phyloP scores from a whole-genome alignment of 352 stramenopile species.

The Phytophthora syringae region DNA sequence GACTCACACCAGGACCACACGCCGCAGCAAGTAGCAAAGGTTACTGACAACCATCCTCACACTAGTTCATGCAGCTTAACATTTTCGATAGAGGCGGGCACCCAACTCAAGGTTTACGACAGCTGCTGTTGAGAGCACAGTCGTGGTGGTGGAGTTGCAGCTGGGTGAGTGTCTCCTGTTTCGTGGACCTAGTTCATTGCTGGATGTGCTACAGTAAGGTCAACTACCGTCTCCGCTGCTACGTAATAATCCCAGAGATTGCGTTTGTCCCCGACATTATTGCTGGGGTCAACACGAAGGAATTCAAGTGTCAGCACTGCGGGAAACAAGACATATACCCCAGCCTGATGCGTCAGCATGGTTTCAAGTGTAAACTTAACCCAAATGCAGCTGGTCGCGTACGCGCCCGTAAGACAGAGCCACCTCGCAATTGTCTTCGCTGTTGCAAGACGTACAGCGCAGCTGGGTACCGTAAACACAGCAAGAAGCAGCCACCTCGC shows the following conservation, averaged over 20 bases:
- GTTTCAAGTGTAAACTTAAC: background rate
- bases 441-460: background rate
- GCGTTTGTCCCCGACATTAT: slow-evolving; percentile 3
- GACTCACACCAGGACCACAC: background rate
- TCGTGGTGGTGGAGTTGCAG: background rate
- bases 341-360: background rate
- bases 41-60: no score
- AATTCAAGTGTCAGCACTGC: background rate
- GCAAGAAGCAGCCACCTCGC: no score
- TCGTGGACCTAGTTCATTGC: background rate
- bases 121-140: background rate
- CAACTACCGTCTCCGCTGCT: slow-evolving; percentile 4
- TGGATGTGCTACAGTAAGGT: background rate
- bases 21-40: no score
- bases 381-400: background rate
- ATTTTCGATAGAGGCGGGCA: background rate
- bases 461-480: no score
- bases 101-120: background rate
- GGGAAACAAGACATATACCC: background rate
- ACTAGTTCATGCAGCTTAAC: no score
- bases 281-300: slow-evolving; percentile 2
- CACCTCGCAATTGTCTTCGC: background rate
- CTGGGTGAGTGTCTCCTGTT: background rate
- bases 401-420: background rate
- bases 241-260: background rate